These are phyloP conservation scores for Paecilomyces niveus DNA, from an alignment of 2,329 filamentous ascomycete species.

Conservation along the genomic window DNA sequence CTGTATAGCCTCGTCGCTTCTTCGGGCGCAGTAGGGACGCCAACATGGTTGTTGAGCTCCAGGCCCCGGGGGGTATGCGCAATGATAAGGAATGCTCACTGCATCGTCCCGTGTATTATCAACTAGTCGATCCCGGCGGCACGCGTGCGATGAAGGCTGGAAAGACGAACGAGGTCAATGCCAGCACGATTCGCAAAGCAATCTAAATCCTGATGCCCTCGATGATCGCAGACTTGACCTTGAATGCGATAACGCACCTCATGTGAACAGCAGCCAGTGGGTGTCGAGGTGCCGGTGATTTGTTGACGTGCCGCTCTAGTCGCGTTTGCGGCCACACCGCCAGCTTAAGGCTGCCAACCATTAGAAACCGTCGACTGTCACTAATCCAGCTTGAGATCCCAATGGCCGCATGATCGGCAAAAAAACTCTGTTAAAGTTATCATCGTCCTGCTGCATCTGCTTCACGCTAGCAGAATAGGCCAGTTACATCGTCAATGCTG, in stretches of 20 bases:
- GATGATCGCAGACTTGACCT: neutral
- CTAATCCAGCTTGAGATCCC: neutral
- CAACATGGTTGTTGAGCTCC: constrained; percentile 16
- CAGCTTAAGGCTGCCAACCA: neutral
- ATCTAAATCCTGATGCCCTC: neutral
- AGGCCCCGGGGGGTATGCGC: neutral
- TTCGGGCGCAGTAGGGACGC: constrained; percentile 24
- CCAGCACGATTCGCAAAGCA: neutral
- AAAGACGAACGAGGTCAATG: neutral
- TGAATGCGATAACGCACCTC: constrained; percentile 1
- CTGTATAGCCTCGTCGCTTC: constrained; percentile 17
- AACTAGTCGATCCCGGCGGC: neutral
- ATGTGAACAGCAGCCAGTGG: neutral
- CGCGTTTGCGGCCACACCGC: neutral
- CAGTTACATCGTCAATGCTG: neutral
- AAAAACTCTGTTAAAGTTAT: neutral
- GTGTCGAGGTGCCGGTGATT: neutral
- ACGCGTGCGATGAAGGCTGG: neutral
- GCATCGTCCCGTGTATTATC: neutral
- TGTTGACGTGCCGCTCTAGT: neutral
- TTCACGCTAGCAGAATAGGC: neutral
- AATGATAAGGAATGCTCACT: neutral
- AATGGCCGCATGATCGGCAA: neutral
- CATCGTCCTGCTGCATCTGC: constrained; percentile 1
- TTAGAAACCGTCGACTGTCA: neutral